Percentiles rank a stretch among this genome's conserved stretches.
These are phyloP conservation scores for Vitis vinifera DNA, from an alignment of 164 flowering plant species.

Conservation along the genomic window ASM3070453v1 NC_081823.1:8949501-8950000, in stretches of 20 bases:
- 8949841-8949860: not conserved
- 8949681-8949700: not conserved
- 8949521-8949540: slow-evolving; percentile 79
- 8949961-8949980: not conserved
- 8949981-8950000: too few species aligned
- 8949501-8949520: slow-evolving; percentile 55
- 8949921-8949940: not conserved
- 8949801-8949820: not conserved
- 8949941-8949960: not conserved
- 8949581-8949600: slow-evolving; percentile 80
- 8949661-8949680: not conserved
- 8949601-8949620: slow-evolving; percentile 38
- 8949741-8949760: too few species aligned
- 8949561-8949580: slow-evolving; percentile 61
- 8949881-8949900: not conserved
- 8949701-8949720: not conserved
- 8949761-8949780: too few species aligned
- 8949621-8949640: not conserved
- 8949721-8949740: not conserved
- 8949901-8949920: not conserved
- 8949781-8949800: too few species aligned
- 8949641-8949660: not conserved
- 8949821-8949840: not conserved
- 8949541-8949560: slow-evolving; percentile 95
- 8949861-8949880: slow-evolving; percentile 1